A percentile compares a stretch with the other conserved stretches of the same genome.
phyloP scores from a whole-genome alignment of 2,329 filamentous ascomycete genomes.

The Pseudomassariella vexata region DNA sequence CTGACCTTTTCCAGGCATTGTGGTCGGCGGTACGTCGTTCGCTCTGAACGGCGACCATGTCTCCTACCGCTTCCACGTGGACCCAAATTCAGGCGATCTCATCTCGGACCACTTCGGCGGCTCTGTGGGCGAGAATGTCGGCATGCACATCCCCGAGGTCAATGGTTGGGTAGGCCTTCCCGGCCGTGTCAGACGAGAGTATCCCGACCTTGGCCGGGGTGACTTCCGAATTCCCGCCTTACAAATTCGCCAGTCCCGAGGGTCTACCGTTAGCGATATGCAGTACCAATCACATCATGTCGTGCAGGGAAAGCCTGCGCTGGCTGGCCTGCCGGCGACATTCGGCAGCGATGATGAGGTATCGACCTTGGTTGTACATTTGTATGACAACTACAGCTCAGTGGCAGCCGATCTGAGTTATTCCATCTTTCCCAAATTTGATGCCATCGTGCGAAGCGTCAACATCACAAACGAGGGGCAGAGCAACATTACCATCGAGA shows the following conservation, averaged over 20 bases:
- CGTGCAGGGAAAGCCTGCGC: constrained; percentile 46
- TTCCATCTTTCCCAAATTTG: constrained; percentile 56
- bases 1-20: no score
- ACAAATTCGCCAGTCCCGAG: constrained; percentile 51
- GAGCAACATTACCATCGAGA: constrained; percentile 45
- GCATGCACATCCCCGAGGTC: constrained; percentile 35
- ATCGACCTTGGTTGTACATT: constrained; percentile 49
- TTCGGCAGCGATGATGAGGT: constrained; percentile 52
- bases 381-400: constrained; percentile 54
- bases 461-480: constrained; percentile 54
- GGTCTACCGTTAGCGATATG: constrained; percentile 53
- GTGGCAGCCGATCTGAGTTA: constrained; percentile 55
- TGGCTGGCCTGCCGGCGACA: constrained; percentile 53
- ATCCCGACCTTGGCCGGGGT: constrained; percentile 57
- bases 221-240: constrained; percentile 59
- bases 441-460: constrained; percentile 57
- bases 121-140: constrained; percentile 44
- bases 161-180: constrained; percentile 49
- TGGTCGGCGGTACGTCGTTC: constrained; percentile 40
- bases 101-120: constrained; percentile 56
- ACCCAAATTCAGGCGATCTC: constrained; percentile 46
- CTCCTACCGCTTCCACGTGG: constrained; percentile 57
- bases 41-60: constrained; percentile 48
- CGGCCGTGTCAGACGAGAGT: constrained; percentile 52
- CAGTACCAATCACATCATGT: constrained; percentile 53